Evolutionary conservation across 495 filamentous ascomycete species (phyloP), one percentile per base, ranked within the genome.

Genomic region (Margaritispora aquatica): DNA sequence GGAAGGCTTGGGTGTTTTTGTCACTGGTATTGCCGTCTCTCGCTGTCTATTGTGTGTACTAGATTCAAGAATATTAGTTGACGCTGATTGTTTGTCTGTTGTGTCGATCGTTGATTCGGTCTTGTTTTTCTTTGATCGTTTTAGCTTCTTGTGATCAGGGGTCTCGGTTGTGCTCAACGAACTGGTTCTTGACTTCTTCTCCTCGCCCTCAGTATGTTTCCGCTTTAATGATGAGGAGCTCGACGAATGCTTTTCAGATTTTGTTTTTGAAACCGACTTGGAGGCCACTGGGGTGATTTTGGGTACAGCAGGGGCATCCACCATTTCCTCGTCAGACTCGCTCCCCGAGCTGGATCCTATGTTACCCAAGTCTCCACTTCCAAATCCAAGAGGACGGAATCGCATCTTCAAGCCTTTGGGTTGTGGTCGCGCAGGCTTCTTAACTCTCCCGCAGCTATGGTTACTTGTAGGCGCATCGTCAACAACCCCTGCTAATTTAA

Each of bases 351-450:
- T 74, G 21, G 60, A 61, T 7, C 78, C 81, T 26, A 82, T 64
- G 1, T 68, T 80, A 57, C 78, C 79, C 2, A 76, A 69, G 0
- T 75, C 67, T 1, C 64, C 70, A 52, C 67, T 59, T 17, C 73
- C 70, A 64, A 79, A 81, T 26, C 81, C 80, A 11, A 80, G 74
- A 10, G 82, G 84, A 21, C 71, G 70, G 63, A 77, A 85, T 22
- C 81, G 79, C 83, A 87, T 87, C 54, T 76, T 79, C 56, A 87
- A 55, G 38, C 82, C 76, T 61, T 79, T 80, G 20, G 81, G 81
- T 57, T 87, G 84, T 29, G 72, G 75, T 21, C 72, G 69, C n/a
- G 67, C 74, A 20, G 68, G 75, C 53, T 55, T 66, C 56, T 49
- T 66, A 62, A 44, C 38, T n/a, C 38, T 44, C 38, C 38, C 38